Conservation (phyloP, 768 basidiomycete genomes). For the Collybia mongolica region DNA sequence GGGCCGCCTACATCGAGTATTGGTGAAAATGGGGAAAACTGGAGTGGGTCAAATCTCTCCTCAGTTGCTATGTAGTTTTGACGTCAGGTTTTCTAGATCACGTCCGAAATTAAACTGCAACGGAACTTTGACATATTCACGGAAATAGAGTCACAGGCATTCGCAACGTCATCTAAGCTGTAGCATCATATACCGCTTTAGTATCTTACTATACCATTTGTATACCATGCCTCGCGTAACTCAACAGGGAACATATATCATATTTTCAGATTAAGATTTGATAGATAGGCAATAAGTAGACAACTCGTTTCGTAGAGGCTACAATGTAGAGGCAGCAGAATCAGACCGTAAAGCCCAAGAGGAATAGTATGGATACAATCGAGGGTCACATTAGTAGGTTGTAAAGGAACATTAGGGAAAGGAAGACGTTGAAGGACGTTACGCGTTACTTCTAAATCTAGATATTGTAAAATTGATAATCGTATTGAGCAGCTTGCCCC, state of each 20-base stretch:
- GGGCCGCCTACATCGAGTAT: conserved; percentile 59
- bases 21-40: conserved; percentile 44
- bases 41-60: conserved; percentile 41
- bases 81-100: conserved; percentile 32
- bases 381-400: conserved; percentile 8
- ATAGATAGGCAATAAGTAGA: not conserved
- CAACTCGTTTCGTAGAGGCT: conserved; percentile 10
- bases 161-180: conserved; percentile 26
- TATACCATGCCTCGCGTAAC: not conserved
- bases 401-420: not conserved
- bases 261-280: conserved; percentile 1
- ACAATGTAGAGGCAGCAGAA: conserved; percentile 8
- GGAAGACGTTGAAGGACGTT: not conserved
- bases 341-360: not conserved
- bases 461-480: conserved; percentile 65
- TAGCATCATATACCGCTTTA: conserved; percentile 6
- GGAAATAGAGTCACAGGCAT: conserved; percentile 40
- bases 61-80: conserved; percentile 1
- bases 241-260: conserved; percentile 1
- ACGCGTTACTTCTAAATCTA: conserved; percentile 19
- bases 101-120: conserved; percentile 48
- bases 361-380: conserved; percentile 20
- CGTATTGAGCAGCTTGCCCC: conserved; percentile 62
- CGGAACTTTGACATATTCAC: conserved; percentile 69
- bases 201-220: not conserved